These are phyloP conservation scores for Yamadazyma atmosphaerica DNA, from an alignment of 1,139 yeast species.

Conservation along the genomic window DNA sequence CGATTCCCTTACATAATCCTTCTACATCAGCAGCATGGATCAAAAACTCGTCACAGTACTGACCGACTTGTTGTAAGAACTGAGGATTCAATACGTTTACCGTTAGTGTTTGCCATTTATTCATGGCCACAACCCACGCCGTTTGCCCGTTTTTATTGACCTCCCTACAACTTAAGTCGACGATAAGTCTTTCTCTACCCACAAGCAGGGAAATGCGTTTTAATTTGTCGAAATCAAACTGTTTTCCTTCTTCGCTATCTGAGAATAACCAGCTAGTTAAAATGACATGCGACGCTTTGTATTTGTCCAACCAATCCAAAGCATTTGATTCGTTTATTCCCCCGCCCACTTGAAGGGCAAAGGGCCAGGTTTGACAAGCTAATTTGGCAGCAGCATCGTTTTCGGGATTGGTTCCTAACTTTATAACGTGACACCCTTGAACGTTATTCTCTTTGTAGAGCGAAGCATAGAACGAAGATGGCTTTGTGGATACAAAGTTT, in stretches of 20 bases:
- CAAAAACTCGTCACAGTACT: conserved; percentile 80
- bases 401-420: conserved; percentile 71
- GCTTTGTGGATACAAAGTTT: conserved; percentile 76
- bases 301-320: conserved; percentile 59
- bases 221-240: conserved; percentile 58
- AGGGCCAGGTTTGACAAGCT: conserved; percentile 78
- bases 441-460: conserved; percentile 62
- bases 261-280: conserved; percentile 92
- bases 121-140: conserved; percentile 91
- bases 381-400: conserved; percentile 81
- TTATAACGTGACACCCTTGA: conserved; percentile 87
- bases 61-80: conserved; percentile 53
- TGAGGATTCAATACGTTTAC: conserved; percentile 53
- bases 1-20: conserved; percentile 92
- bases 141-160: conserved; percentile 27
- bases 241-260: conserved; percentile 33
- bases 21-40: conserved; percentile 99
- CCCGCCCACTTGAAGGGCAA: conserved; percentile 82
- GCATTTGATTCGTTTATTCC: conserved; percentile 83
- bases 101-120: conserved; percentile 94
- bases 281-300: conserved; percentile 78
- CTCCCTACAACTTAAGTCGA: conserved; percentile 84
- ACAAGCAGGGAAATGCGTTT: conserved; percentile 46
- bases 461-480: conserved; percentile 76
- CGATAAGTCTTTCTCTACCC: conserved; percentile 72